Conservation (phyloP, 164 flowering plant genomes). For the Piper longum region DNA sequence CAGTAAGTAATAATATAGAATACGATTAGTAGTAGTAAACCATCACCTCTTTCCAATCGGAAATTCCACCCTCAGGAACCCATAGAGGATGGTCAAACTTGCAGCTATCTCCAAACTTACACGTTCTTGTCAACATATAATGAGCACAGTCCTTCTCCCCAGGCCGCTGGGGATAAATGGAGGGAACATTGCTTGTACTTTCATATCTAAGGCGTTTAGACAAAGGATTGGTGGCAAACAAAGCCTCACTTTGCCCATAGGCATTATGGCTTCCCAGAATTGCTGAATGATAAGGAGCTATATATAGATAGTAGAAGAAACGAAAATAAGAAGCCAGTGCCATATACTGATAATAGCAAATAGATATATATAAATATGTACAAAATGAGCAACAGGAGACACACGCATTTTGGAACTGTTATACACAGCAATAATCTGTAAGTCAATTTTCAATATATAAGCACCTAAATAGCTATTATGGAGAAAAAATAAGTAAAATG, state of each 20-base stretch:
- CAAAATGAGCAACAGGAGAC: background rate
- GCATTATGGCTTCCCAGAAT: constrained; percentile 59
- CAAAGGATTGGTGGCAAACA: constrained; percentile 60
- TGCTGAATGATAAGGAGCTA: constrained; percentile 80
- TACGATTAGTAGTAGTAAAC: constrained; percentile 4
- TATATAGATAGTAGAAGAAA: constrained; percentile 45
- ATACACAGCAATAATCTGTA: background rate
- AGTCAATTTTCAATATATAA: background rate
- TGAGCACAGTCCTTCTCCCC: constrained; percentile 98
- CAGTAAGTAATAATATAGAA: background rate
- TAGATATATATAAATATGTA: constrained; percentile 2
- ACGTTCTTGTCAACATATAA: constrained; percentile 99
- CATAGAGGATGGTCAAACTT: constrained; percentile 99
- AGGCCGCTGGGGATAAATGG: constrained; percentile 88
- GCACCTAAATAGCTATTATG: background rate
- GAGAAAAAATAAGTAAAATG: background rate
- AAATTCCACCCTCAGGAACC: constrained; percentile 99
- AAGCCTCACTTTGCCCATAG: constrained; percentile 82
- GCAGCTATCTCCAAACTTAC: constrained; percentile 98
- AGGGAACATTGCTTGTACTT: constrained; percentile 61
- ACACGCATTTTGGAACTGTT: background rate
- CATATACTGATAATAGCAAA: constrained; percentile 18
- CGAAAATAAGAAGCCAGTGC: constrained; percentile 29
- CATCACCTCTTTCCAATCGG: constrained; percentile 99
- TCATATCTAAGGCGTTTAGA: constrained; percentile 85